Conservation (phyloP, 345 rosid genomes). For the Arabidopsis arenosa region DNA sequence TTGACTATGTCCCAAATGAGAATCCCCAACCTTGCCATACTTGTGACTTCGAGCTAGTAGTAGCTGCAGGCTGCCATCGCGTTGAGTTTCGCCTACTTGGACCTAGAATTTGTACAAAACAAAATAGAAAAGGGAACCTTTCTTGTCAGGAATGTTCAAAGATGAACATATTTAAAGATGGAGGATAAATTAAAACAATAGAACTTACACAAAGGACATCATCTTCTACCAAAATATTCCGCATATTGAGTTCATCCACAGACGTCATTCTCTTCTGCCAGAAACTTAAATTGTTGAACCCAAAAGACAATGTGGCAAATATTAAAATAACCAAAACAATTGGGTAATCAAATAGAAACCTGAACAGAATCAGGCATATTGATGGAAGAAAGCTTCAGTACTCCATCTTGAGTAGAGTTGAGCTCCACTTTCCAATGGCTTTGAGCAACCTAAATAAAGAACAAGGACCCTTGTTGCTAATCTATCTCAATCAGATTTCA, state of each 20-base stretch:
- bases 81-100: slow-evolving; percentile 72
- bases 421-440: slow-evolving; percentile 88
- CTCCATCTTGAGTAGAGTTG: slow-evolving; percentile 78
- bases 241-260: slow-evolving; percentile 94
- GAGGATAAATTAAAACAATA: not conserved
- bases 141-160: slow-evolving; percentile 6
- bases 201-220: slow-evolving; percentile 87
- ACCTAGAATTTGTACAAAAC: slow-evolving; percentile 50
- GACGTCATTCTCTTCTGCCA: slow-evolving; percentile 83
- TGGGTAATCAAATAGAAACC: slow-evolving; percentile 47
- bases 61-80: slow-evolving; percentile 69
- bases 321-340: not conserved
- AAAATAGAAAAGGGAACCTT: not conserved
- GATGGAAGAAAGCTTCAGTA: slow-evolving; percentile 86
- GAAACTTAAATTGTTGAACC: slow-evolving; percentile 18
- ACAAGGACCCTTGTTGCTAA: too few species aligned
- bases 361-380: slow-evolving; percentile 84
- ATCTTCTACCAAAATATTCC: slow-evolving; percentile 73
- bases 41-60: slow-evolving; percentile 87
- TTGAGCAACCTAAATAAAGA: slow-evolving; percentile 62
- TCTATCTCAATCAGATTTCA: too few species aligned
- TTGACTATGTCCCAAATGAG: not conserved
- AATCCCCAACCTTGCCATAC: slow-evolving; percentile 80
- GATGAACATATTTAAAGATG: not conserved
- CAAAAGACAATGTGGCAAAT: not conserved